Conservation (phyloP, 306 rosid genomes). For the Prosopis cineraria region DNA sequence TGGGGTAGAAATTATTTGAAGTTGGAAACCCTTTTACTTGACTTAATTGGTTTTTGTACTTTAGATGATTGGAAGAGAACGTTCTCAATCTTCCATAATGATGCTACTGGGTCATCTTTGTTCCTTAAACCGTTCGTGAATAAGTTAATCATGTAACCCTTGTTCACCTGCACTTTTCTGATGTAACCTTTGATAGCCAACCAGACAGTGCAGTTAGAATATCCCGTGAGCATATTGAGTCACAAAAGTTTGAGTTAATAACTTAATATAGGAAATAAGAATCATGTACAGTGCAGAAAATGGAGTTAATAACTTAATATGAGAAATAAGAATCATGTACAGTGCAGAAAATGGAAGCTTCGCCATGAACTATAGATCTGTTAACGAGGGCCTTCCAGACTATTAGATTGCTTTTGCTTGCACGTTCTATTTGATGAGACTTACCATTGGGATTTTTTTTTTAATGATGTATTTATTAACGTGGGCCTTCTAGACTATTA, state of each 20-base stretch:
- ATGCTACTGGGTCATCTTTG: background rate
- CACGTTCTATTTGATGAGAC: background rate
- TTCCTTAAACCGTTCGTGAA: background rate
- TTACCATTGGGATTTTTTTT: too few relatives aligned
- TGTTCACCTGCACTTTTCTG: background rate
- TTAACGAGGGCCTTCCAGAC: slow-evolving; percentile 10
- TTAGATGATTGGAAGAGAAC: background rate
- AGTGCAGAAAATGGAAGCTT: background rate
- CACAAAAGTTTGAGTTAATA: background rate
- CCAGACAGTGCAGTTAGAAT: background rate
- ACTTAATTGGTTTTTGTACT: background rate
- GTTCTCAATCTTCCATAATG: background rate
- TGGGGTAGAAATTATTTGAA: background rate
- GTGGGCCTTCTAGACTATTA: slow-evolving; percentile 4
- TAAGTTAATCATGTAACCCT: background rate
- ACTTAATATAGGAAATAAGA: slow-evolving; percentile 6
- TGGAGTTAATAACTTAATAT: background rate
- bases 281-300: background rate
- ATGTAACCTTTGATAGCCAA: background rate
- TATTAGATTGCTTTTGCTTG: slow-evolving; percentile 12
- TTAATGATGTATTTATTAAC: background rate
- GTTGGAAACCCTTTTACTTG: background rate
- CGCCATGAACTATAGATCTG: slow-evolving; percentile 4
- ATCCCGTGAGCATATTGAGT: background rate
- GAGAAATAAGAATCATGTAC: background rate